Conservation (phyloP, 2,329 filamentous ascomycete genomes). For the Trichoderma sp. region DNA sequence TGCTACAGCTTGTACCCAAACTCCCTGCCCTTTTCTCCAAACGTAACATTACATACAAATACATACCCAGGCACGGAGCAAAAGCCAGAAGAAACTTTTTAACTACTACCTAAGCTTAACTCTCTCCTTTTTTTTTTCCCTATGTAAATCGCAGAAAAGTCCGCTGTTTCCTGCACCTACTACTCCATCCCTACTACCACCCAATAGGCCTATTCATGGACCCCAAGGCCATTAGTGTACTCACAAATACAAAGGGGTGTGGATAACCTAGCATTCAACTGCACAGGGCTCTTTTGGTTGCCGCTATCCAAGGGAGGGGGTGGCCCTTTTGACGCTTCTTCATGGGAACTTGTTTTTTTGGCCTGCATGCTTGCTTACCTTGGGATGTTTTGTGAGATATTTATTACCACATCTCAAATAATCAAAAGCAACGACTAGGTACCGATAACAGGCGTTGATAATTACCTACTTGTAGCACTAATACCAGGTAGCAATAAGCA, state of each 20-base stretch:
- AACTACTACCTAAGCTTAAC: slow-evolving; percentile 9
- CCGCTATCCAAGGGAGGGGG: slow-evolving; percentile 6
- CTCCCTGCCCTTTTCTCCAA: not conserved
- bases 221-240: not conserved
- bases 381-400: not conserved
- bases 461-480: not conserved
- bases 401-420: not conserved
- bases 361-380: not conserved
- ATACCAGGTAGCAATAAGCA: not conserved
- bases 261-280: not conserved
- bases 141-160: not conserved
- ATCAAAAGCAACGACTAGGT: not conserved
- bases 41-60: not conserved
- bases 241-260: not conserved
- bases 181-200: not conserved
- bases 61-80: not conserved
- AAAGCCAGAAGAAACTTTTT: not conserved
- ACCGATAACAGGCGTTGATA: slow-evolving; percentile 1
- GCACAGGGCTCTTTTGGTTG: slow-evolving; percentile 2
- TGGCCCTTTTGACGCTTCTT: not conserved
- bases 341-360: slow-evolving; percentile 4
- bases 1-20: not conserved
- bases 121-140: not conserved
- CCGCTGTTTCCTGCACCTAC: not conserved
- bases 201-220: not conserved